Base-by-base conservation (phyloP, 345 rosid species). In the Durio zibethinus region DNA sequence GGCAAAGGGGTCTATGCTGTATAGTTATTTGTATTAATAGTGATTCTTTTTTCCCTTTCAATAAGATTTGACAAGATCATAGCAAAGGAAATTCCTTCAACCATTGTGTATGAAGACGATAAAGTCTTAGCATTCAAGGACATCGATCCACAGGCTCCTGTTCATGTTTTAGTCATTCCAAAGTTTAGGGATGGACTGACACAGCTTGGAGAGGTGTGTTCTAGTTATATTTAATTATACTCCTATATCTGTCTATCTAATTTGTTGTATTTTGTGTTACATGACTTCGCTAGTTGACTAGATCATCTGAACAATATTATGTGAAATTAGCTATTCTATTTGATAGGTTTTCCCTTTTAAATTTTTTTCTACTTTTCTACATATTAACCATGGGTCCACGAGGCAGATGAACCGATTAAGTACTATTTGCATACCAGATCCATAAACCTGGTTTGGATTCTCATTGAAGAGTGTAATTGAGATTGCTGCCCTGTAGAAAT, bases 91-190 rank as follows among this genome's bases (percentile, higher is more conserved):
- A 93, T 95, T 74, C 91, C 97, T 42, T 89, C 99, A 21, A 84
- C 89, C 66, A 90, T 92, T 74, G 91, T 95, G 9, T 95, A 95
- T 25, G 99, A 95, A 90, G 97, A 95, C 83, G 94, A 95, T 20
- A 85, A 89, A 78, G 99, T 93, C 82, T 83, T 96, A 78, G 98
- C 97, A 72, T 96, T 96, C 77, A 87, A 88, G 75, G 99, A 96
- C 79, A 77, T 92, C 43, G 76, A 75, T 77, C 98, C 97, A 10
- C 89, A 92, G 71, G 99, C 99, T 75, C 97, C 97, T n/a, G 93
- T 88, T 65, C 99, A 96, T 81, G 93, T 96, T 85, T 31, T 96
- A 70, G 85, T 96, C 54, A 91, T 96, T 72, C 99, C 98, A 6
- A 93, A 93, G 87, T 31, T 84, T 62, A 88, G 92, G 84, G 94